Conservation (phyloP, 257 asterid genomes). For the Echium plantagineum region DNA sequence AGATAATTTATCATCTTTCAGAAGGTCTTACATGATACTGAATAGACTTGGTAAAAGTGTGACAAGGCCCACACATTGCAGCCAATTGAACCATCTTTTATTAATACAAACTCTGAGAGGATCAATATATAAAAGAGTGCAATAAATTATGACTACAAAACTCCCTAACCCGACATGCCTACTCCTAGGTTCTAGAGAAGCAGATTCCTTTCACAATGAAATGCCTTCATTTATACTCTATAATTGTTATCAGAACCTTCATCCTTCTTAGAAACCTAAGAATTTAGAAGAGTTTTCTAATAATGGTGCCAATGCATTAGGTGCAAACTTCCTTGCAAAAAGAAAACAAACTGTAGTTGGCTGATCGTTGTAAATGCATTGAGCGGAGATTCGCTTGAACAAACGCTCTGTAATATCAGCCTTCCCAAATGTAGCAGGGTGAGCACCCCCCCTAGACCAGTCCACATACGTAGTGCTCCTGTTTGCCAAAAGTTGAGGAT, state of each 20-base stretch:
- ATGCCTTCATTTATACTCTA: not conserved
- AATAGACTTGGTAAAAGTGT: too few relatives aligned
- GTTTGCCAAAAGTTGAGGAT: slow-evolving; percentile 60
- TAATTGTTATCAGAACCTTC: not conserved
- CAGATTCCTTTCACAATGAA: too few relatives aligned
- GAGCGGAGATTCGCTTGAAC: slow-evolving; percentile 39
- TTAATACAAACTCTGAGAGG: too few relatives aligned
- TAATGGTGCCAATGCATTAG: slow-evolving; percentile 56
- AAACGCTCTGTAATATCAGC: slow-evolving; percentile 35
- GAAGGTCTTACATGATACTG: too few relatives aligned
- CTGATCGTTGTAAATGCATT: slow-evolving; percentile 58
- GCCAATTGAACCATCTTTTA: too few relatives aligned
- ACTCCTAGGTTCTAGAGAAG: too few relatives aligned
- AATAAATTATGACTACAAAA: too few relatives aligned
- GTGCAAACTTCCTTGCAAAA: slow-evolving; percentile 77
- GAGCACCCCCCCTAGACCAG: slow-evolving; percentile 95
- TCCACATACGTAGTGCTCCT: slow-evolving; percentile 77
- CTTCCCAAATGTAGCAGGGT: slow-evolving; percentile 74
- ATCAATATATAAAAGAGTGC: too few relatives aligned
- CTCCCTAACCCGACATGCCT: too few relatives aligned
- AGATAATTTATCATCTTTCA: too few relatives aligned
- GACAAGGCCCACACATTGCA: too few relatives aligned
- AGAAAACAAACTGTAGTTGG: slow-evolving; percentile 55
- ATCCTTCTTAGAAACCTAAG: slow-evolving; percentile 43
- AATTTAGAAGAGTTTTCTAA: slow-evolving; percentile 41